These are phyloP conservation scores for Mrakiaceae sp. DNA, from an alignment of 1,284 basidiomycete species.

Conservation along the genomic window DNA sequence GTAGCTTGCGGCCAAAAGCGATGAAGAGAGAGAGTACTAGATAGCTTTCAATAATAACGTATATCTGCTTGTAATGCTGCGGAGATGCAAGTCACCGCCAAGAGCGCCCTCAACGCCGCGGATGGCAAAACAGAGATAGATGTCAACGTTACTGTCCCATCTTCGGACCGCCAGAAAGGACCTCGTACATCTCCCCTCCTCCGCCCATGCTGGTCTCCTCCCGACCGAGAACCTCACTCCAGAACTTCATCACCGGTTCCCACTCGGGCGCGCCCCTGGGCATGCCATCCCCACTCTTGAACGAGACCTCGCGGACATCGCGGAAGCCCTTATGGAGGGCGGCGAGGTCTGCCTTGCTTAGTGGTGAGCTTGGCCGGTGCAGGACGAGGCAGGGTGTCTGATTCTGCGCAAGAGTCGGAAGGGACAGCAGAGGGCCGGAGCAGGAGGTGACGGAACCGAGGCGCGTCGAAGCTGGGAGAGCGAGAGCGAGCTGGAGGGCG, in stretches of 20 bases:
- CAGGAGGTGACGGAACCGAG: constrained; percentile 56
- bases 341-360: constrained; percentile 39
- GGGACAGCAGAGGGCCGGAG: constrained; percentile 59
- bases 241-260: constrained; percentile 66
- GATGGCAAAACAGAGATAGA: too few species aligned
- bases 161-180: constrained; percentile 26
- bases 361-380: constrained; percentile 42
- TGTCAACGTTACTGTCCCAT: neutral
- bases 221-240: constrained; percentile 52
- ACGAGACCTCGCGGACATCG: constrained; percentile 39
- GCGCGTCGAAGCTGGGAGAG: constrained; percentile 17
- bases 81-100: too few species aligned
- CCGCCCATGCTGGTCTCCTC: constrained; percentile 31
- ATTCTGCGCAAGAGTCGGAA: constrained; percentile 49
- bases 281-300: constrained; percentile 48
- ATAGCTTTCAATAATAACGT: too few species aligned
- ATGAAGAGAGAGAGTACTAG: too few species aligned
- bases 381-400: constrained; percentile 52
- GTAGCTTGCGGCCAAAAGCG: too few species aligned
- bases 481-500: constrained; percentile 51
- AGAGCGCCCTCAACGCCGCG: too few species aligned
- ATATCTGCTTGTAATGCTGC: too few species aligned
- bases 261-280: constrained; percentile 56
- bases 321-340: constrained; percentile 50
- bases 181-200: constrained; percentile 55